These are phyloP conservation scores for Pythium diclinum DNA, from an alignment of 352 stramenopile species.

Conservation along the genomic window DNA sequence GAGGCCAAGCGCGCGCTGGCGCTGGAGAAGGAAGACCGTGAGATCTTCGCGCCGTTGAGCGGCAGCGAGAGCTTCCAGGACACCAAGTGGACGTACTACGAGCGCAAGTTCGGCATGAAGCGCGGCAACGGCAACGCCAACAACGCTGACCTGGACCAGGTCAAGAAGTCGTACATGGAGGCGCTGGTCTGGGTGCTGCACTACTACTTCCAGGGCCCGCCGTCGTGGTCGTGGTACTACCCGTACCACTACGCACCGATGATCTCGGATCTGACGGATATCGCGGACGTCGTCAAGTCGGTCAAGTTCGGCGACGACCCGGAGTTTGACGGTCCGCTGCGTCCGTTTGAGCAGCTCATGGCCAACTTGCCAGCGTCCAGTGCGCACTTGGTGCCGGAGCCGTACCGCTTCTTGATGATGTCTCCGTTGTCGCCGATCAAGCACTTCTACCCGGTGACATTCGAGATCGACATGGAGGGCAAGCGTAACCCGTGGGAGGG, in stretches of 20 bases:
- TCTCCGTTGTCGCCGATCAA: conserved; percentile 95
- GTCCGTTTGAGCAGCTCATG: conserved; percentile 98
- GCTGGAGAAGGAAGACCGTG: conserved; percentile 36
- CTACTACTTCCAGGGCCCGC: conserved; percentile 91
- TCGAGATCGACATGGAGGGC: conserved; percentile 85
- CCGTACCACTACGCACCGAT: conserved; percentile 99
- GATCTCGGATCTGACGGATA: conserved; percentile 95
- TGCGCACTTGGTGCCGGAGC: conserved; percentile 93
- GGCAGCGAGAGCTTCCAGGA: conserved; percentile 76
- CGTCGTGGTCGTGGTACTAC: conserved; percentile 99
- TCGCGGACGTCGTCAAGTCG: conserved; percentile 54
- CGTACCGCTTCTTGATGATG: conserved; percentile 94
- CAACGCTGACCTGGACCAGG: conserved; percentile 49
- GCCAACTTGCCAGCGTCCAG: conserved; percentile 95
- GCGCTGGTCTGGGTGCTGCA: conserved; percentile 72
- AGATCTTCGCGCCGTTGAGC: conserved; percentile 47
- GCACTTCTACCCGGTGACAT: conserved; percentile 91
- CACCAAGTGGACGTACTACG: conserved; percentile 86
- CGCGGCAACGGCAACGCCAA: conserved; percentile 52
- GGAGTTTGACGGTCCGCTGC: conserved; percentile 77
- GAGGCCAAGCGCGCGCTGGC: conserved; percentile 47
- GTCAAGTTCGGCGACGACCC: conserved; percentile 87
- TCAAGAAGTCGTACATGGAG: conserved; percentile 81
- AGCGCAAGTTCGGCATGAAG: conserved; percentile 70
- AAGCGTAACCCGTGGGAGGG: conserved; percentile 98